Percentiles rank a stretch among this genome's conserved stretches.
Conservation (phyloP, 441 rosid species). For the Croton setiger region DNA sequence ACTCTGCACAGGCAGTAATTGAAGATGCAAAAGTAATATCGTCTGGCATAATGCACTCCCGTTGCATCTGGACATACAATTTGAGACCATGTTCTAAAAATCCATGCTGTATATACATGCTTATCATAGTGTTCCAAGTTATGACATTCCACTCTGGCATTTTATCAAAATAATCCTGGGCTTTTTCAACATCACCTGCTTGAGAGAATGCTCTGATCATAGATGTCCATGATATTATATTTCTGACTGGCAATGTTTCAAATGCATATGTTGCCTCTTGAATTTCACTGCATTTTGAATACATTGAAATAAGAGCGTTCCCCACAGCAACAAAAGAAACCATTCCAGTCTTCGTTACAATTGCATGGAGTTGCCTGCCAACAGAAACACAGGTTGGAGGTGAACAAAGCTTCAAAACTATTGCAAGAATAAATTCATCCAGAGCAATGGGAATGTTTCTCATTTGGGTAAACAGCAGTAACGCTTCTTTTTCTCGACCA, state of each 20-base stretch:
- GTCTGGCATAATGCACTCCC: slow-evolving; percentile 24
- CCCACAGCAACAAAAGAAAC: slow-evolving; percentile 23
- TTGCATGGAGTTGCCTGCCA: slow-evolving; percentile 27
- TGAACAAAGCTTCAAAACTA: slow-evolving; percentile 24
- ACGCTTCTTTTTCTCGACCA: slow-evolving; percentile 26
- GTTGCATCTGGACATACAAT: slow-evolving; percentile 19
- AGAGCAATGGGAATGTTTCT: slow-evolving; percentile 22
- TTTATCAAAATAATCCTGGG: slow-evolving; percentile 18
- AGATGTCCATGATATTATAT: slow-evolving; percentile 28
- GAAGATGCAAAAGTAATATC: slow-evolving; percentile 22
- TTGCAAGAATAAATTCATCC: slow-evolving; percentile 27
- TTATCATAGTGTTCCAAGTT: slow-evolving; percentile 30
- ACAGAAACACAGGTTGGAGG: slow-evolving; percentile 8
- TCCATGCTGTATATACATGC: slow-evolving; percentile 22
- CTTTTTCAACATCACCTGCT: slow-evolving; percentile 23
- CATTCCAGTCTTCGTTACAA: slow-evolving; percentile 21
- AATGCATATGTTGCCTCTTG: slow-evolving; percentile 15
- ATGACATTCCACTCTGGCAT: slow-evolving; percentile 19
- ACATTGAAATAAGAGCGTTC: slow-evolving; percentile 27
- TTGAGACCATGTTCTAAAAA: slow-evolving; percentile 19
- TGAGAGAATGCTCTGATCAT: slow-evolving; percentile 27
- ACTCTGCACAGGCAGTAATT: slow-evolving; percentile 21
- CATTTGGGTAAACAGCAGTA: slow-evolving; percentile 25
- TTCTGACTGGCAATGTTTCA: slow-evolving; percentile 22
- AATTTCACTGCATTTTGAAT: slow-evolving; percentile 21